Percentiles rank a stretch among this genome's conserved stretches.
phyloP scores from a whole-genome alignment of 345 rosid species.

The Eucalyptus paniculata region DNA sequence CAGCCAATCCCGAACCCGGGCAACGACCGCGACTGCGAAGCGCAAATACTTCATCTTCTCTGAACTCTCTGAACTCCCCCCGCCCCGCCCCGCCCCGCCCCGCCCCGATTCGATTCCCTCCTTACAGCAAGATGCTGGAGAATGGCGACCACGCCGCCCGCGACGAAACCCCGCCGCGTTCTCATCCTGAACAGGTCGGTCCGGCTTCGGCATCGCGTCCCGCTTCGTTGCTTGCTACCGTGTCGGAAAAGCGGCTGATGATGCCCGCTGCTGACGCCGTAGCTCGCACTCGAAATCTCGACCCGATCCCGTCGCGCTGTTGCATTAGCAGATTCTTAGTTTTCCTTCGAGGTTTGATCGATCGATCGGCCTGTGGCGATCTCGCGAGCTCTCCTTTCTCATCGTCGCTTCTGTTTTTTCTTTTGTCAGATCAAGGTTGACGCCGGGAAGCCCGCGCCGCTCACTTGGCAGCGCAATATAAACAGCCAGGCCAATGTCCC shows the following conservation, averaged over 20 bases:
- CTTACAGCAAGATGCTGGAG: neutral
- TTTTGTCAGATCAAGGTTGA: constrained; percentile 24
- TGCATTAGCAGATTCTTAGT: neutral
- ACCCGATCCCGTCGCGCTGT: neutral
- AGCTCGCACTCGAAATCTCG: neutral
- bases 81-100: neutral
- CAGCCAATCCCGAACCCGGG: neutral
- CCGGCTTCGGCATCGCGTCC: neutral
- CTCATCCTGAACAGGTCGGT: neutral
- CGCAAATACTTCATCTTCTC: neutral
- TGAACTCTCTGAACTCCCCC: neutral
- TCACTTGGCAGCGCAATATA: constrained; percentile 61
- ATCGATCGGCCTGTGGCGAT: neutral
- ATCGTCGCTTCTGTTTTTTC: neutral
- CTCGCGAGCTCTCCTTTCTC: neutral
- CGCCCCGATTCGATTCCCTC: neutral
- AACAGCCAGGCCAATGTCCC: constrained; percentile 15
- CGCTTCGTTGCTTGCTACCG: neutral
- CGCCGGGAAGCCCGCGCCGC: constrained; percentile 35
- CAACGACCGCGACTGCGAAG: too few relatives aligned
- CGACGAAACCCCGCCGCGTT: neutral
- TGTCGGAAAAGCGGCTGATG: neutral
- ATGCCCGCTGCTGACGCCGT: neutral
- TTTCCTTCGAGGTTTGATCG: neutral
- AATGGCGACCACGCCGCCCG: neutral